Conservation (phyloP, 2,329 filamentous ascomycete genomes). For the Ophiostoma piceae region DNA sequence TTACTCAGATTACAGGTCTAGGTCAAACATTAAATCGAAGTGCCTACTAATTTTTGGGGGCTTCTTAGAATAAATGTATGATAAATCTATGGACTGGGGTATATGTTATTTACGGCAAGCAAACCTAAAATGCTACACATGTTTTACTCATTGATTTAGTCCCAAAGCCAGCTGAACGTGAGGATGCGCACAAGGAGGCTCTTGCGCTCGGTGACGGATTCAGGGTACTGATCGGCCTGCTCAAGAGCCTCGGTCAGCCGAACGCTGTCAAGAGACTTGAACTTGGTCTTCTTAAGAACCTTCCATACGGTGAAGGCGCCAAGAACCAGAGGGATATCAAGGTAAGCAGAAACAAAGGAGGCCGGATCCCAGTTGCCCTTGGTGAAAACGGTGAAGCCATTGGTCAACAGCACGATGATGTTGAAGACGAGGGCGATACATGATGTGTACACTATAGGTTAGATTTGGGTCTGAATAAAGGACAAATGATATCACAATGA, state of each 20-base stretch:
- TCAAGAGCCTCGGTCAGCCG: conserved; percentile 49
- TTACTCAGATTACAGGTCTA: neutral
- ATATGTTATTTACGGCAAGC: neutral
- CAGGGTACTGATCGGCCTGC: conserved; percentile 37
- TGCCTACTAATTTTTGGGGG: too few species aligned
- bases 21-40: too few species aligned
- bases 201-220: conserved; percentile 11
- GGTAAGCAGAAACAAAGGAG: conserved; percentile 59
- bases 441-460: conserved; percentile 35
- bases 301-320: conserved; percentile 24
- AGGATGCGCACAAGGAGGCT: neutral
- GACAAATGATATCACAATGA: neutral
- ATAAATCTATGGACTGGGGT: neutral
- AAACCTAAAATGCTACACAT: neutral
- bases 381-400: conserved; percentile 65
- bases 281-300: conserved; percentile 21
- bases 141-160: neutral
- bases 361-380: conserved; percentile 48
- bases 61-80: neutral
- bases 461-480: neutral
- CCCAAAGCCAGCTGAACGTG: conserved; percentile 21
- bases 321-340: conserved; percentile 51
- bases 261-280: conserved; percentile 33
- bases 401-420: conserved; percentile 58
- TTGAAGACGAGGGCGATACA: conserved; percentile 31